A percentile compares a stretch with the other conserved stretches of the same genome.
Evolutionary conservation across 306 rosid species (phyloP).

Genomic region (Delonix regia): DNA sequence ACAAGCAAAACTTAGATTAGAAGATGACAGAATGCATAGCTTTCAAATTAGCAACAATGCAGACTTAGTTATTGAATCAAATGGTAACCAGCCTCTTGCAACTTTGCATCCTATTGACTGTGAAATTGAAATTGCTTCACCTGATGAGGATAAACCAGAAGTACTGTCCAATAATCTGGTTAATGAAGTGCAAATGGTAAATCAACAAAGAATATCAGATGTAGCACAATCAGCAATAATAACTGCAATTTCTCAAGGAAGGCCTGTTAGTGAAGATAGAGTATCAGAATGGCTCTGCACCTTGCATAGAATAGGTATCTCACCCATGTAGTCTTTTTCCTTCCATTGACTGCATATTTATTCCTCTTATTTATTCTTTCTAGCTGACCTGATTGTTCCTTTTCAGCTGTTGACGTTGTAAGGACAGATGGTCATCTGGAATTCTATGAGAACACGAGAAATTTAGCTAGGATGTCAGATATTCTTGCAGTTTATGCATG

Average conservation of each 20-base stretch:
- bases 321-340: constrained; percentile 18
- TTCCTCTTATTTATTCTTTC: constrained; percentile 31
- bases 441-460: constrained; percentile 80
- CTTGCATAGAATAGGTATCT: constrained; percentile 82
- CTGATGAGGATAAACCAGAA: constrained; percentile 54
- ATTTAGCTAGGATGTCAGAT: constrained; percentile 95
- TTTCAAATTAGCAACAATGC: constrained; percentile 73
- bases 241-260: constrained; percentile 49
- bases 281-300: constrained; percentile 98
- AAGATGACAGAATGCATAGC: constrained; percentile 71
- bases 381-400: constrained; percentile 35
- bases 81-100: constrained; percentile 46
- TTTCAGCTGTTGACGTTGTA: constrained; percentile 88
- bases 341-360: constrained; percentile 6
- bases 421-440: constrained; percentile 94
- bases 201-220: constrained; percentile 69
- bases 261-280: constrained; percentile 57
- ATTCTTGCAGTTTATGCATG: constrained; percentile 96
- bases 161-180: constrained; percentile 37
- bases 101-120: constrained; percentile 48
- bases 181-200: constrained; percentile 50
- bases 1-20: constrained; percentile 45
- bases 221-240: constrained; percentile 54
- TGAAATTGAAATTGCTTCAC: constrained; percentile 61
- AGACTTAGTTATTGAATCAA: constrained; percentile 72